Evolutionary conservation across 768 basidiomycete species (phyloP), one percentile per base, ranked within the genome.

Genomic region (Mycena crocata): DNA sequence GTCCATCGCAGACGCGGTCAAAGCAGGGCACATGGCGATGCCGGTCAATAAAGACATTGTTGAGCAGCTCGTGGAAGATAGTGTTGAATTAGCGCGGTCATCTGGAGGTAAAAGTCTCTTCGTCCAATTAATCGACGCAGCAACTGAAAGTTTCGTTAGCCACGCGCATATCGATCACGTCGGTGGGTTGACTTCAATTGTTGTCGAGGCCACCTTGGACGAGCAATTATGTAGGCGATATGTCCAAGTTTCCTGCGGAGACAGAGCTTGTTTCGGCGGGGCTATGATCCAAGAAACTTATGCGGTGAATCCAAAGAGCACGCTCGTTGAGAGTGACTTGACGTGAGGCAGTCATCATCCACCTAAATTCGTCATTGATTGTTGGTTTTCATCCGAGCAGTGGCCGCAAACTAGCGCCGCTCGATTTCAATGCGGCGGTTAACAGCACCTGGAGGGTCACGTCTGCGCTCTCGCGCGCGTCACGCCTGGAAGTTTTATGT

Each of bases 161-260:
- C 67, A 64, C 32, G 8, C 34, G 5, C 62, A 65, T 51, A 31
- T 58, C 17, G 68, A 65, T n/a, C 68, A 69, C 26, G 57, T 30
- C 21, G 66, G 60, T 62, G 17, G n/a, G 56, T 42, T 5, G 17
- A 17, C n/a, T 21, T 42, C n/a, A 21, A 42, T n/a, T 9, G 1
- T 23, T 13, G n/a, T 23, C 1, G 2, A 7, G 4, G 23, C 17
- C 19, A 1, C 10, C 7, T 35, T n/a, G 17, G 34, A 21, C 17
- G 8, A 37, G 1, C 14, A 1, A 24, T 52, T 5, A 51, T 23
- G 52, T 14, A 60, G 69, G 69, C 31, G 69, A 70, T 37, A 50
- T 62, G 49, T 64, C 66, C 1, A 57, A 62, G 26, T 70, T 67
- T 32, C 69, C 69, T 2, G 23, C 64, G n/a, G 67, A 66, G 9